Conservation (phyloP, 2,329 filamentous ascomycete genomes). For the Gliomastix tumulicola region DNA sequence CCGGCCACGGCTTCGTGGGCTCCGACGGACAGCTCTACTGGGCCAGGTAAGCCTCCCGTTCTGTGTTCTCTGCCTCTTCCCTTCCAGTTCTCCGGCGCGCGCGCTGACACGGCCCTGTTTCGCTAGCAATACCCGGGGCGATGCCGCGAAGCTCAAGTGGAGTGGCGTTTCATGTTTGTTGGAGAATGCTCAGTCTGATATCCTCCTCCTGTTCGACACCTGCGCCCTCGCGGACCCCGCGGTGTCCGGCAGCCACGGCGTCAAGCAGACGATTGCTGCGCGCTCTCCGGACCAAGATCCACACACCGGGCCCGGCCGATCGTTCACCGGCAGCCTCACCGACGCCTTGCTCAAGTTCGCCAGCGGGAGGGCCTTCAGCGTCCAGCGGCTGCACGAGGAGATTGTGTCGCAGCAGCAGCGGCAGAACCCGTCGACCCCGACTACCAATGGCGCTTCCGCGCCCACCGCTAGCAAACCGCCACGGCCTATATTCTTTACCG, state of each 20-base stretch:
- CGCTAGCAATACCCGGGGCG: slow-evolving; percentile 46
- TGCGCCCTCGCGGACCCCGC: slow-evolving; percentile 47
- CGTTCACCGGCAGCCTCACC: slow-evolving; percentile 51
- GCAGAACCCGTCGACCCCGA: slow-evolving; percentile 27
- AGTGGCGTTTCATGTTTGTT: slow-evolving; percentile 54
- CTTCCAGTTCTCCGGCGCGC: neutral
- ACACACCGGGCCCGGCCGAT: slow-evolving; percentile 36
- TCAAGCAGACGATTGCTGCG: slow-evolving; percentile 59
- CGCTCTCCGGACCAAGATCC: slow-evolving; percentile 41
- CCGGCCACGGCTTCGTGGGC: slow-evolving; percentile 52
- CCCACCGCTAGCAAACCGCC: slow-evolving; percentile 26
- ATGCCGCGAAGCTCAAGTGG: slow-evolving; percentile 58
- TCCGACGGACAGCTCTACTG: slow-evolving; percentile 56
- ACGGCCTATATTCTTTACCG: slow-evolving; percentile 45
- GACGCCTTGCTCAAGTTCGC: slow-evolving; percentile 49
- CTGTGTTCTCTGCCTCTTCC: neutral
- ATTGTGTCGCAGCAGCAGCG: slow-evolving; percentile 28
- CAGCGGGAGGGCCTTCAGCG: slow-evolving; percentile 46
- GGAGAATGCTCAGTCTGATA: slow-evolving; percentile 56
- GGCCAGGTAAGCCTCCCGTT: slow-evolving; percentile 49
- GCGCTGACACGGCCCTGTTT: neutral
- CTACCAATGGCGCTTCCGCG: slow-evolving; percentile 43
- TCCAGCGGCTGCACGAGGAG: slow-evolving; percentile 51
- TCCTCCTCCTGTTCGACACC: slow-evolving; percentile 56
- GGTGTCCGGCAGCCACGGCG: slow-evolving; percentile 42